Conservation (phyloP, 768 basidiomycete genomes). For the Serendipita indica region DNA sequence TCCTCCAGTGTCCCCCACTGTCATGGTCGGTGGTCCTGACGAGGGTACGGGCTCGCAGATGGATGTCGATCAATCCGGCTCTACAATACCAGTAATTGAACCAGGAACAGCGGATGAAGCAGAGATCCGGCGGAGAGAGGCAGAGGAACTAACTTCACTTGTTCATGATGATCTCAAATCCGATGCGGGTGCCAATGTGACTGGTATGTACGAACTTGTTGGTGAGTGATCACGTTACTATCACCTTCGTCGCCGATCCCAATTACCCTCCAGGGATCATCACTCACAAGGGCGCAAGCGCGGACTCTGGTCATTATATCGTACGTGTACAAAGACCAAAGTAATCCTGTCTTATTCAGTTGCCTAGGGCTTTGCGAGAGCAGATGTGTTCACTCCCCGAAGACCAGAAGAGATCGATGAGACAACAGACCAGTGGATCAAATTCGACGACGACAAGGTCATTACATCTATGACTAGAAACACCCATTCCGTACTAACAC, state of each 20-base stretch:
- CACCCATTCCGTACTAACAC: neutral
- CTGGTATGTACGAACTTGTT: slow-evolving; percentile 80
- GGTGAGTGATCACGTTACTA: slow-evolving; percentile 50
- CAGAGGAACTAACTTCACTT: slow-evolving; percentile 44
- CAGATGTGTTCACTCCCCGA: slow-evolving; percentile 8
- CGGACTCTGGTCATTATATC: slow-evolving; percentile 93
- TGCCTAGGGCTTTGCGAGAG: slow-evolving; percentile 9
- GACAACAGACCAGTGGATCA: slow-evolving; percentile 67
- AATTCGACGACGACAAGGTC: slow-evolving; percentile 94
- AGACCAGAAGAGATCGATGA: slow-evolving; percentile 24
- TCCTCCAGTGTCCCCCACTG: slow-evolving; percentile 13
- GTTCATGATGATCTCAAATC: slow-evolving; percentile 45
- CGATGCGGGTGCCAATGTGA: slow-evolving; percentile 61
- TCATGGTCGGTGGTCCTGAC: slow-evolving; percentile 17
- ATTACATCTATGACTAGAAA: neutral
- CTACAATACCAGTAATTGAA: too few species aligned
- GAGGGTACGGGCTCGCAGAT: neutral
- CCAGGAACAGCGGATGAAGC: slow-evolving; percentile 52
- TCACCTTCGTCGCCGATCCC: neutral
- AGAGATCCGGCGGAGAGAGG: slow-evolving; percentile 49
- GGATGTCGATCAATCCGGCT: slow-evolving; percentile 17
- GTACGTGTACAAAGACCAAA: slow-evolving; percentile 73
- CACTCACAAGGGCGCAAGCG: slow-evolving; percentile 91
- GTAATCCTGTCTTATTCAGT: slow-evolving; percentile 31
- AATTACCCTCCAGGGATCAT: slow-evolving; percentile 52